A percentile compares a stretch with the other conserved stretches of the same genome.
Conservation (phyloP, 106 monocot genomes). For the Gastrodia elata region DNA sequence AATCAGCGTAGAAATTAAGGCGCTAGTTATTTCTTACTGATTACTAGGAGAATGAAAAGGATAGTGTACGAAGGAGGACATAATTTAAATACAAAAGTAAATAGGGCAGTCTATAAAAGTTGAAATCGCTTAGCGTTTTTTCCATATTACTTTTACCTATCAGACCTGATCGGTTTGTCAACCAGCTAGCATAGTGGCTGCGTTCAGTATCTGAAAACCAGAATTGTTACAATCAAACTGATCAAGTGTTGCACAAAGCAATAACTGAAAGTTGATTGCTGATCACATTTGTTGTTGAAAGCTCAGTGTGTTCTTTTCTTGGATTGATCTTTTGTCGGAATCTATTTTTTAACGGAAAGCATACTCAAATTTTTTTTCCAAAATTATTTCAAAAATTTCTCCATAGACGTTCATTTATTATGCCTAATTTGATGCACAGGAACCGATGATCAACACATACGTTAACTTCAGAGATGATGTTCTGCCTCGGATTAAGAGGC, state of each 20-base stretch:
- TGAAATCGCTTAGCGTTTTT: too few relatives aligned
- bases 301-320: neutral
- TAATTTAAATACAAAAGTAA: too few relatives aligned
- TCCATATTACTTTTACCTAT: too few relatives aligned
- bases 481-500: slow-evolving; percentile 85
- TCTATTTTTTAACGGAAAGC: neutral
- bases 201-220: too few relatives aligned
- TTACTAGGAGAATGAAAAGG: too few relatives aligned
- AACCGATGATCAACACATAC: slow-evolving; percentile 93
- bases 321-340: neutral
- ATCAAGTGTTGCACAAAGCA: neutral
- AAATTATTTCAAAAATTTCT: neutral
- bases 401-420: neutral
- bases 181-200: too few relatives aligned
- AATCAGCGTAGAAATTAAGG: too few relatives aligned
- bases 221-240: neutral
- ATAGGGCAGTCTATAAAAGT: too few relatives aligned
- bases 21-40: too few relatives aligned
- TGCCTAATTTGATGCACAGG: slow-evolving; percentile 39
- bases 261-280: neutral
- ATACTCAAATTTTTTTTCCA: neutral
- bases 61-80: too few relatives aligned
- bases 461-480: slow-evolving; percentile 94
- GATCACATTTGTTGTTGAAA: neutral
- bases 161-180: too few relatives aligned